Conservation (phyloP, 148 eudicot species). For the Pharnaceum exiguum region DNA sequence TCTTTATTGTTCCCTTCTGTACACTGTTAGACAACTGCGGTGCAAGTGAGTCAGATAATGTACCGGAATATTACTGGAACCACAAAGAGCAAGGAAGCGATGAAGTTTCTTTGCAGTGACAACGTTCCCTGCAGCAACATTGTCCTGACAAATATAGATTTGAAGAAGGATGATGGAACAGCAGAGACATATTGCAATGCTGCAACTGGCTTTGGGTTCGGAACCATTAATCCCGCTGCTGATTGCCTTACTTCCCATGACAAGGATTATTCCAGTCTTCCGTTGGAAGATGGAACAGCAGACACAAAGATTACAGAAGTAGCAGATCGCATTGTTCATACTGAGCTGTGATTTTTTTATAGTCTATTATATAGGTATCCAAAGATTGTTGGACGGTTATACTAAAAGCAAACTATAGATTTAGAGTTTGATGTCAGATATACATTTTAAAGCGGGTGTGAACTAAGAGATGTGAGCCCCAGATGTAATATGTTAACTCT, state of each 20-base stretch:
- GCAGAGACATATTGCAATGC: conserved; percentile 71
- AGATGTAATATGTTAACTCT: no score
- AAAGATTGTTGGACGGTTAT: not conserved
- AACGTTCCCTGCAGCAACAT: conserved; percentile 69
- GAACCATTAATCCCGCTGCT: conserved; percentile 68
- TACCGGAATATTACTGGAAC: conserved; percentile 80
- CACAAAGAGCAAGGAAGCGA: conserved; percentile 59
- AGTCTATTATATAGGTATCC: not conserved
- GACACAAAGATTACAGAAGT: conserved; percentile 21
- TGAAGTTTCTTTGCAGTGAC: conserved; percentile 90
- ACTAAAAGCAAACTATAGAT: not conserved
- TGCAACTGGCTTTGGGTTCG: conserved; percentile 55
- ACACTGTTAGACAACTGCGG: conserved; percentile 54
- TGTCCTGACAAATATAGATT: conserved; percentile 62
- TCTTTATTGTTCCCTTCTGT: not conserved
- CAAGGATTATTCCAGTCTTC: conserved; percentile 24
- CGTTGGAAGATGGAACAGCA: not conserved
- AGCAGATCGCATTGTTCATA: conserved; percentile 44
- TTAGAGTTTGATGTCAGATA: conserved; percentile 1
- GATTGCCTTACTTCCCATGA: conserved; percentile 64
- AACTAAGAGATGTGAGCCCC: no score
- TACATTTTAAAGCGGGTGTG: conserved; percentile 17
- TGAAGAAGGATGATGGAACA: conserved; percentile 58
- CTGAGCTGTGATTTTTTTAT: conserved; percentile 53
- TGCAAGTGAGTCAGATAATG: conserved; percentile 73